Evolutionary conservation across 805 yeast genomes (phyloP).

Genomic region (Candida tibetensis): DNA sequence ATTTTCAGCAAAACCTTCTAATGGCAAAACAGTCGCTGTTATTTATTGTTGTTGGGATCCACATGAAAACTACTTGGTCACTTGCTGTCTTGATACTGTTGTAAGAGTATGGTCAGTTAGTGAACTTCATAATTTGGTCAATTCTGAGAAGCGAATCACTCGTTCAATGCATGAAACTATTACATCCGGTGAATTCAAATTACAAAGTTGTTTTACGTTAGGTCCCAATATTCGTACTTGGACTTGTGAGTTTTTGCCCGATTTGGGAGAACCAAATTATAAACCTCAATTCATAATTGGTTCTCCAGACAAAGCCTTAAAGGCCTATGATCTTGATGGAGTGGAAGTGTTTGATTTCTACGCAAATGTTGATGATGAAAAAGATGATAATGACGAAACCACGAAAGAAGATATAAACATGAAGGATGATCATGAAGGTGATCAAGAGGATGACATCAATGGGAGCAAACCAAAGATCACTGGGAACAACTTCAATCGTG

Average conservation of each 20-base stretch:
- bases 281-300: constrained; percentile 61
- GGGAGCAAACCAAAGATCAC: too few species aligned
- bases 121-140: constrained; percentile 19
- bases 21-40: constrained; percentile 47
- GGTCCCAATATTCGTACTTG: constrained; percentile 40
- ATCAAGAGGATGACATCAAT: constrained; percentile 6
- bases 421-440: constrained; percentile 2
- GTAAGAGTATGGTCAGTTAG: constrained; percentile 67
- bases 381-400: constrained; percentile 12
- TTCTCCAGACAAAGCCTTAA: constrained; percentile 65
- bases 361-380: constrained; percentile 29
- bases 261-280: constrained; percentile 30
- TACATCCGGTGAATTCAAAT: constrained; percentile 13
- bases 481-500: constrained; percentile 45
- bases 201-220: constrained; percentile 36
- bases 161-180: constrained; percentile 22
- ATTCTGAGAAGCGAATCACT: constrained; percentile 20
- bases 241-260: constrained; percentile 68
- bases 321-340: constrained; percentile 39
- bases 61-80: constrained; percentile 60
- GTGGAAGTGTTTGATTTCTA: constrained; percentile 43
- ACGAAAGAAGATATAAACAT: constrained; percentile 9
- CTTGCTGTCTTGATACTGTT: constrained; percentile 69
- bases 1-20: constrained; percentile 23
- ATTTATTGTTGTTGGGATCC: constrained; percentile 75